Evolutionary conservation across 768 basidiomycete genomes (phyloP), one percentile per base, ranked within the genome.

Genomic region (Leccinum boreale): DNA sequence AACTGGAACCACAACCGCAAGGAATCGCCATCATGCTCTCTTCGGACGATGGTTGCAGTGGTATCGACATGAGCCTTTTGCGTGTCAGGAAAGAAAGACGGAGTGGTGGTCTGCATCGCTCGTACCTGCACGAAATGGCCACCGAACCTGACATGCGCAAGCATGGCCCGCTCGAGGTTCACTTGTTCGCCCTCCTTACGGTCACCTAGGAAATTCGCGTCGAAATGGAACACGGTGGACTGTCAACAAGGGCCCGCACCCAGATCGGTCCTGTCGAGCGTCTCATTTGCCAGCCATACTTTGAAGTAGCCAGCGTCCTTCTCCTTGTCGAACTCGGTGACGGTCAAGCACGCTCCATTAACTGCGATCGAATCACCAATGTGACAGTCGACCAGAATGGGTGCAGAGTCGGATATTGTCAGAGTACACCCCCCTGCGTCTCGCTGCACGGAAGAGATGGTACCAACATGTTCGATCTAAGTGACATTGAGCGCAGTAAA

Each of bases 211-310:
- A 42, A 58, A 55, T 31, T 33, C 57, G 36, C 6, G 53, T 66
- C 53, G 33, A 49, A 24, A 57, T 44, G 24, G 42, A 49, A 50
- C 51, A 17, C 7, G 58, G 31, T 51, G 28, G 26, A 50, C 17
- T 46, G 47, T 14, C 11, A 51, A 46, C 24, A 45, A 39, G 65
- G 28, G 23, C 14, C 24, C 58, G 64, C 68, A 91, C 96, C 97
- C 33, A 98, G 77, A 75, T 98, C 91, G 2, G 95, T 98, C 72
- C 93, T 79, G 53, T 84, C 80, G 56, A 99, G 75, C 14, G 97
- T 98, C 78, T 99, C 97, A 64, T 96, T 95, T 47, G 96, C 95
- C 51, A 99, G 77, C 81, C 94, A 96, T 49, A 98, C 92, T 67
- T 84, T 90, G 79, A 99, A 98, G 82, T 84, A 89, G 5, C 92